These are phyloP conservation scores for Globisporangium cederbergense DNA, from an alignment of 352 stramenopile species.

Conservation along the genomic window DNA sequence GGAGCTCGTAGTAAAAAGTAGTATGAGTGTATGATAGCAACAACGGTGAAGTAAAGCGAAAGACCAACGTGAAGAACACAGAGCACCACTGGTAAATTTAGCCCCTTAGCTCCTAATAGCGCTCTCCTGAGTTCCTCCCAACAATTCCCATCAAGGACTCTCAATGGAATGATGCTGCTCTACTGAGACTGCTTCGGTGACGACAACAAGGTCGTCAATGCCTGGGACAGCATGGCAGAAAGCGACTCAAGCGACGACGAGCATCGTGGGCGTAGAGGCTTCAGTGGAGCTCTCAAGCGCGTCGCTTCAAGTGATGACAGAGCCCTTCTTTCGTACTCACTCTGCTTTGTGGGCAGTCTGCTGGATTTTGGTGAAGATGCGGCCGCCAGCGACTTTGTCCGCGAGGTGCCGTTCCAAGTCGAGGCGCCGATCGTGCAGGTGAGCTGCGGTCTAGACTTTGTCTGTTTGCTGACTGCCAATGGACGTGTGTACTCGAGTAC, in stretches of 20 bases:
- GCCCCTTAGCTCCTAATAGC: background rate
- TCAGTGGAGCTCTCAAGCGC: background rate
- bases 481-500: slow-evolving; percentile 37
- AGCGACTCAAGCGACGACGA: slow-evolving; percentile 2
- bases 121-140: background rate
- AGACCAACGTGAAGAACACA: background rate
- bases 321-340: slow-evolving; percentile 31
- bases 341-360: slow-evolving; percentile 49
- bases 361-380: slow-evolving; percentile 16
- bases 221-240: background rate
- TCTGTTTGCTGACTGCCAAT: slow-evolving; percentile 42
- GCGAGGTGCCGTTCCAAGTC: slow-evolving; percentile 40
- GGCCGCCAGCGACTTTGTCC: slow-evolving; percentile 13
- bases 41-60: background rate
- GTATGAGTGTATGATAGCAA: background rate
- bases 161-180: background rate
- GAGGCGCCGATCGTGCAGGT: slow-evolving; percentile 42
- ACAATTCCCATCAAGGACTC: background rate
- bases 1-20: too few species aligned
- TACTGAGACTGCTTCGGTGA: background rate
- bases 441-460: slow-evolving; percentile 47
- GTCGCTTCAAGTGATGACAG: background rate
- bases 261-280: background rate
- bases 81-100: background rate
- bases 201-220: background rate